Conservation (phyloP, 192 early-diverging fungal genomes). For the Backusella parvicylindrica region DNA sequence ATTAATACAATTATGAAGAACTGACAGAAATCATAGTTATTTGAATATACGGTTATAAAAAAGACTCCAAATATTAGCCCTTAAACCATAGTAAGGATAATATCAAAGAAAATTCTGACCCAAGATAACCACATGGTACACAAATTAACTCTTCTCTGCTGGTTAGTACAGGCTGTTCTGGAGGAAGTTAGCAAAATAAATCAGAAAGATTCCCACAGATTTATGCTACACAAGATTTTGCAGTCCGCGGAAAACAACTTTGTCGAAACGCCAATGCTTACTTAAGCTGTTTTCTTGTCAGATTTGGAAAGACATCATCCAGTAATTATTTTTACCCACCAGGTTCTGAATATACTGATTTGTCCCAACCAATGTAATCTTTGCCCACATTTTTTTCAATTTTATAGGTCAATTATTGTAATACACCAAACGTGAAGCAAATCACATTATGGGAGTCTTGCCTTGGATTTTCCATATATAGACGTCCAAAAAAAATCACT, state of each 20-base stretch:
- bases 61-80: not conserved
- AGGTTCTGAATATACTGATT: not conserved
- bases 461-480: not conserved
- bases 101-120: not conserved
- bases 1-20: not conserved
- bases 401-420: slow-evolving; percentile 2
- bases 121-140: not conserved
- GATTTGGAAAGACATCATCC: slow-evolving; percentile 5
- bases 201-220: slow-evolving; percentile 5
- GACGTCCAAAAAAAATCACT: not conserved
- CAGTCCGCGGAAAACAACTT: not conserved
- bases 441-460: not conserved
- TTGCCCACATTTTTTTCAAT: slow-evolving; percentile 1
- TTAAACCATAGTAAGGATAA: not conserved
- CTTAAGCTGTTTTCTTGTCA: slow-evolving; percentile 6
- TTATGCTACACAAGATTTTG: slow-evolving; percentile 6
- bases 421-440: not conserved
- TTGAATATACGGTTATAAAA: not conserved
- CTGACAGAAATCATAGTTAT: not conserved
- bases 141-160: slow-evolving; percentile 2
- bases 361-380: not conserved
- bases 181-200: not conserved
- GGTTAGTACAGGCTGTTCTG: not conserved
- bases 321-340: not conserved
- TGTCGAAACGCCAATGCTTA: slow-evolving; percentile 4